phyloP scores from a whole-genome alignment of 768 basidiomycete species.

The Hemileccinum rubropunctum region DNA sequence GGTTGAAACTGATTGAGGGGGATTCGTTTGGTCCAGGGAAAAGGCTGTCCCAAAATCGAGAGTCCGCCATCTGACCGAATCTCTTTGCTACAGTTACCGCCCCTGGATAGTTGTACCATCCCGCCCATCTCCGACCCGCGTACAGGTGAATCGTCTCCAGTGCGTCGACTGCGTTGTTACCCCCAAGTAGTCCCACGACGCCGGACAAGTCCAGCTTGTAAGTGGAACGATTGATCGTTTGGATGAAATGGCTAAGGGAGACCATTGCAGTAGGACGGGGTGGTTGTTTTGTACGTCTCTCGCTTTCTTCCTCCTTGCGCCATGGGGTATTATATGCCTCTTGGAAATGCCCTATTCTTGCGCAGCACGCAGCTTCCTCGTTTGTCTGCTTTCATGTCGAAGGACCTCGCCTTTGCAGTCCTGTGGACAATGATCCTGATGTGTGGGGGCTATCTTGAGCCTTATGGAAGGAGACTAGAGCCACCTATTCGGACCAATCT shows the following conservation, averaged over 20 bases:
- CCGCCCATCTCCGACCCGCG: constrained; percentile 28
- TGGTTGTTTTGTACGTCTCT: background rate
- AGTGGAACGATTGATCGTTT: constrained; percentile 6
- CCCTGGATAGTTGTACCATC: constrained; percentile 39
- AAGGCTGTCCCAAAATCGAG: constrained; percentile 29
- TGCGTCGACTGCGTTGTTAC: constrained; percentile 31
- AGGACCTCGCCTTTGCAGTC: no score
- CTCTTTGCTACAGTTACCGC: constrained; percentile 28
- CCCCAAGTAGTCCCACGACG: constrained; percentile 34
- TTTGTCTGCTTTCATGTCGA: no score
- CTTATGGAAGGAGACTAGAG: no score
- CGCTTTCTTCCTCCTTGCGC: background rate
- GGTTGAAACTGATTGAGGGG: constrained; percentile 24
- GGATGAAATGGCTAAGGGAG: constrained; percentile 12
- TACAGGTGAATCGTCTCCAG: constrained; percentile 33
- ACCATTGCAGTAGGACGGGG: constrained; percentile 9
- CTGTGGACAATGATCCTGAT: no score
- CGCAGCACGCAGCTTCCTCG: no score
- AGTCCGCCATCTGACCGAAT: constrained; percentile 30
- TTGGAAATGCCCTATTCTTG: no score
- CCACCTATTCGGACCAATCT: no score
- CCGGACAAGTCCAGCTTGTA: constrained; percentile 27
- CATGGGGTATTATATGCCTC: constrained; percentile 9
- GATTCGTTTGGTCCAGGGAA: constrained; percentile 31
- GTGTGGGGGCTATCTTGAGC: no score